Evolutionary conservation across 1,284 basidiomycete genomes (phyloP), one percentile per base, ranked within the genome.

Genomic region (Cyathus pygmaeus): DNA sequence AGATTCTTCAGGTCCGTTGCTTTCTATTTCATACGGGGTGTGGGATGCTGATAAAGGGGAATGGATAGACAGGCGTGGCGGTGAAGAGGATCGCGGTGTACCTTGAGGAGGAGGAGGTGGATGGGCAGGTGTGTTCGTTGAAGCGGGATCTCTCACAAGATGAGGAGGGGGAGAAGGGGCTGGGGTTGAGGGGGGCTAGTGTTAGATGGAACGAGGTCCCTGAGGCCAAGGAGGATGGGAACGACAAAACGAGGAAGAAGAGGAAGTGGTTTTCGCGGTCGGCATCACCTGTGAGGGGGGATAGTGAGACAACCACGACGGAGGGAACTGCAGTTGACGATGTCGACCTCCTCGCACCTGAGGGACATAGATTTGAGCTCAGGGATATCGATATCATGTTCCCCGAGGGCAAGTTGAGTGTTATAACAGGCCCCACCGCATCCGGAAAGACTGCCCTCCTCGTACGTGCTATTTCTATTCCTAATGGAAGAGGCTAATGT

Each of bases 21-120:
- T 39, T 30, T 2, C 36, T 39, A 31, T 46, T 49, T n/a, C n/a
- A n/a, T n/a, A n/a, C n/a, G n/a, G n/a, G n/a, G 55, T 26, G 71
- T 70, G 49, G 33, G 55, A 33, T 56, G 9, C 56, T 41, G n/a
- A 59, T 30, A 51, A 61, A 29, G 31, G 41, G 29, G 70, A 26
- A 60, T 73, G 7, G 62, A 9, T 74, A 94, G 85, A 86, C 92
- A 0, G 83, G 87, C 24, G 92, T 97, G 3, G 88, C 92, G 0
- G 73, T 96, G 27, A 85, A 93, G 53, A 91, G 95, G 53, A 93
- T 97, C 59, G 85, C 92, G 29, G 88, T 87, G 1, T 97, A 92
- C 76, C 84, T 97, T 13, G 83, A 85, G 5, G 94, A 96, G 74
- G 93, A 94, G 49, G 95, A 96, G 75, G 91, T 94, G 3, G 81